phyloP scores from a whole-genome alignment of 108 stramenopile species.

The Nitzschia putrida region DNA sequence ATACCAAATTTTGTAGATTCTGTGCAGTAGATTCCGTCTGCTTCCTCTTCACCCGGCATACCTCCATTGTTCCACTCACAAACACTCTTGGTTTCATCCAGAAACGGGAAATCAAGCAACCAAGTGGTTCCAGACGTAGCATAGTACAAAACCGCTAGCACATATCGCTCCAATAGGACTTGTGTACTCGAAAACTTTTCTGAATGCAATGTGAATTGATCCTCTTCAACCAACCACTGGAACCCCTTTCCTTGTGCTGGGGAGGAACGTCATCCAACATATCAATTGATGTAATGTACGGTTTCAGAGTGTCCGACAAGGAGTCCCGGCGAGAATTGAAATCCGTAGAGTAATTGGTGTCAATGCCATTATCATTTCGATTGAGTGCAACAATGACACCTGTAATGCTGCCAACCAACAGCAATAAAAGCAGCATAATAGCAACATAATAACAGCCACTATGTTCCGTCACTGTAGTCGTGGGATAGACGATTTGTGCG shows the following conservation, averaged over 20 bases:
- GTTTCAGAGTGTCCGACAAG: too few relatives aligned
- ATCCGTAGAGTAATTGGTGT: too few relatives aligned
- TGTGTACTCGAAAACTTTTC: constrained; percentile 14
- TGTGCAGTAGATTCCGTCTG: too few relatives aligned
- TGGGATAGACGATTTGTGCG: too few relatives aligned
- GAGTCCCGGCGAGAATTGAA: too few relatives aligned
- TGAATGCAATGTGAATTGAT: constrained; percentile 40
- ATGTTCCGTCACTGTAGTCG: too few relatives aligned
- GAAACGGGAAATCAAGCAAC: constrained; percentile 22
- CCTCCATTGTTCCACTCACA: constrained; percentile 35
- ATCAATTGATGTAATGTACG: constrained; percentile 8
- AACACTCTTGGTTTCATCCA: constrained; percentile 12
- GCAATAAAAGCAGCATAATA: too few relatives aligned
- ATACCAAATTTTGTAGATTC: too few relatives aligned
- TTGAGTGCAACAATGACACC: too few relatives aligned
- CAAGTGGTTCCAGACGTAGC: constrained; percentile 36
- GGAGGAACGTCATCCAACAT: constrained; percentile 15
- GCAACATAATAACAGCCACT: too few relatives aligned
- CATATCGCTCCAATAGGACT: constrained; percentile 37
- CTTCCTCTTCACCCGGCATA: neutral
- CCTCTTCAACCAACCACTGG: constrained; percentile 54
- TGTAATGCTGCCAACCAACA: too few relatives aligned
- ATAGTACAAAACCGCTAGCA: constrained; percentile 47
- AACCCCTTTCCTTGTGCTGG: constrained; percentile 59
- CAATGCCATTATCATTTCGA: too few relatives aligned